These are phyloP conservation scores for Paecilomyces fulvus DNA, from an alignment of 2,329 filamentous ascomycete genomes.

Conservation along the genomic window DNA sequence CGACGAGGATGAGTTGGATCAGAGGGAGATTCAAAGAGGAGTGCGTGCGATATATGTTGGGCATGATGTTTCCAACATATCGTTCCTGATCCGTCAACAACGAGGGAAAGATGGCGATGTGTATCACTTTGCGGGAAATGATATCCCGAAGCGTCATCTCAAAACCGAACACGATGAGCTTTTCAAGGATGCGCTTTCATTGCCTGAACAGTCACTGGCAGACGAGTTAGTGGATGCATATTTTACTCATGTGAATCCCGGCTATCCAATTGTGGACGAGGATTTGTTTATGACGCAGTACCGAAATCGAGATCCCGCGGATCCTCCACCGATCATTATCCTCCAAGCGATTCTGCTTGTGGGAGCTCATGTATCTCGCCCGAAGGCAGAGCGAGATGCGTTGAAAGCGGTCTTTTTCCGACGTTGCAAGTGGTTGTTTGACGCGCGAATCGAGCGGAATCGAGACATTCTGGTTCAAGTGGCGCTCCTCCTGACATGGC, in stretches of 20 bases:
- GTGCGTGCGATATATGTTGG: conserved; percentile 48
- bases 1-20: conserved; percentile 39
- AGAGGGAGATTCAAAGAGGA: conserved; percentile 39
- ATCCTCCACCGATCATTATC: conserved; percentile 41
- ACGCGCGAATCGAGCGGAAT: conserved; percentile 46
- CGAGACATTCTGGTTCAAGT: conserved; percentile 47
- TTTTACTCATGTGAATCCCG: conserved; percentile 43
- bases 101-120: conserved; percentile 34
- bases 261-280: conserved; percentile 46
- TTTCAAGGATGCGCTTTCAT: conserved; percentile 40
- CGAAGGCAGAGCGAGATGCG: conserved; percentile 33
- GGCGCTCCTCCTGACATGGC: conserved; percentile 48
- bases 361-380: conserved; percentile 42
- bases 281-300: conserved; percentile 45
- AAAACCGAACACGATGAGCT: conserved; percentile 38
- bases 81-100: conserved; percentile 46
- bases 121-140: conserved; percentile 37
- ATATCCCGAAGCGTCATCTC: conserved; percentile 35
- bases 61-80: conserved; percentile 48
- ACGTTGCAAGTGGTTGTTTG: conserved; percentile 46
- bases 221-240: conserved; percentile 45
- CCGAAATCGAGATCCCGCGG: conserved; percentile 35
- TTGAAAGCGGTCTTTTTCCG: conserved; percentile 44
- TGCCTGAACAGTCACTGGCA: conserved; percentile 41
- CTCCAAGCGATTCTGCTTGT: conserved; percentile 45